phyloP scores from a whole-genome alignment of 805 yeast species.

The Lipomyces kockii region DNA sequence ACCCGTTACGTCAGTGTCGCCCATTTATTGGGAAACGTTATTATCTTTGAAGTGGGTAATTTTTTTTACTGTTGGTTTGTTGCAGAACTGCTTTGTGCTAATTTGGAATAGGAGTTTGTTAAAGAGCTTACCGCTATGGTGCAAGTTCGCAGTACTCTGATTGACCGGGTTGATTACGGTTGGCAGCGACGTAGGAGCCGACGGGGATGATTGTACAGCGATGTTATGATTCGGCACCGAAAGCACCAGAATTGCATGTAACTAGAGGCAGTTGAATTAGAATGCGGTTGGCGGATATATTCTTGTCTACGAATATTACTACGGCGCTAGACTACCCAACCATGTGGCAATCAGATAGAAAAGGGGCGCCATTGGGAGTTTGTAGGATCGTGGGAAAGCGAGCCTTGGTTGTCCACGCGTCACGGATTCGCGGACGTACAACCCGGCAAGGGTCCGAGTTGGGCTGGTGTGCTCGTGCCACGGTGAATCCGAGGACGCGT shows the following conservation, averaged over 20 bases:
- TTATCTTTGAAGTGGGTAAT: conserved; percentile 28
- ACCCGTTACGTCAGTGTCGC: conserved; percentile 36
- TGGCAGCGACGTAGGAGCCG: conserved; percentile 21
- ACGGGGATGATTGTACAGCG: neutral
- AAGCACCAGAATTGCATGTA: neutral
- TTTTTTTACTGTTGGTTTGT: neutral
- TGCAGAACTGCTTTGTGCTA: neutral
- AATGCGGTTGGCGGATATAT: neutral
- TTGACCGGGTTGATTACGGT: conserved; percentile 27
- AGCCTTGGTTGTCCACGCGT: no score
- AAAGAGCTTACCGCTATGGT: conserved; percentile 42
- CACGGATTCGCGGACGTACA: no score
- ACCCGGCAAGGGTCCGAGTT: no score
- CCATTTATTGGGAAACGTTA: conserved; percentile 40
- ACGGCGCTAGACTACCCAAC: no score
- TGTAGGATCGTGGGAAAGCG: no score
- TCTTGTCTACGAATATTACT: no score
- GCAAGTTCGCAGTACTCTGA: conserved; percentile 36
- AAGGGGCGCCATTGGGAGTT: no score
- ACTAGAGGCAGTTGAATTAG: neutral
- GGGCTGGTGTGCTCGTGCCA: no score
- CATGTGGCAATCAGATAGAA: no score
- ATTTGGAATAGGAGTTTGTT: conserved; percentile 36
- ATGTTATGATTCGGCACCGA: neutral
- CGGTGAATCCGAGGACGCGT: no score